These are phyloP conservation scores for Mortierella hygrophila DNA, from an alignment of 192 early-diverging fungal species.

Conservation along the genomic window DNA sequence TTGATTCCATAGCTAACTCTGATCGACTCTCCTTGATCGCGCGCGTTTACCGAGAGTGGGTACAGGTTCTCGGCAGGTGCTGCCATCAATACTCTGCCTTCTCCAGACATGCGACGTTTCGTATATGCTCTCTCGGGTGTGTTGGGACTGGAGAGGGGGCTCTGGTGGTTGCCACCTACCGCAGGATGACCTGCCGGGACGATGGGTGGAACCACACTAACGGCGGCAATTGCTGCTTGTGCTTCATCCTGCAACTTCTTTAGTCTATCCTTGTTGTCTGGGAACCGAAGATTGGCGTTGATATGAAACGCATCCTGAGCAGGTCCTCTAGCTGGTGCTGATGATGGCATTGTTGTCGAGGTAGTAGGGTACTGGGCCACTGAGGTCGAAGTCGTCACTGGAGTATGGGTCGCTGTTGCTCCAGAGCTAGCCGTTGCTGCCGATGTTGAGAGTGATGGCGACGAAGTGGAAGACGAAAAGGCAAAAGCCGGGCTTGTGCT, in stretches of 20 bases:
- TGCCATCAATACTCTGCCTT: conserved; percentile 5
- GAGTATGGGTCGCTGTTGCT: neutral
- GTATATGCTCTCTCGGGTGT: neutral
- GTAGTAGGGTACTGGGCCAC: neutral
- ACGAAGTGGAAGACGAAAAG: neutral
- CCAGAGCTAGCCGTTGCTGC: neutral
- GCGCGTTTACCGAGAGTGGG: conserved; percentile 22
- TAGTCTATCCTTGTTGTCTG: neutral
- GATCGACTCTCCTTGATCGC: conserved; percentile 16
- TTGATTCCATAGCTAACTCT: conserved; percentile 49
- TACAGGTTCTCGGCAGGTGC: conserved; percentile 45
- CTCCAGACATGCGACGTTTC: neutral
- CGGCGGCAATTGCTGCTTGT: neutral
- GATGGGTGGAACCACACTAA: neutral
- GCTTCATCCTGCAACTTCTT: neutral
- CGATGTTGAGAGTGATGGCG: neutral
- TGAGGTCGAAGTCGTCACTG: neutral
- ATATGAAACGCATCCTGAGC: neutral
- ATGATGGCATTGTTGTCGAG: neutral
- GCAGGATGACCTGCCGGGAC: neutral
- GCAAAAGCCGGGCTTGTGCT: neutral
- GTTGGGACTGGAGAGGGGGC: neutral
- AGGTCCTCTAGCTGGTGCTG: neutral
- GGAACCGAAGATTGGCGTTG: neutral
- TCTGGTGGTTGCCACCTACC: neutral